Base-by-base conservation (phyloP, 257 asterid genomes). In the Penstemon newberryi region DNA sequence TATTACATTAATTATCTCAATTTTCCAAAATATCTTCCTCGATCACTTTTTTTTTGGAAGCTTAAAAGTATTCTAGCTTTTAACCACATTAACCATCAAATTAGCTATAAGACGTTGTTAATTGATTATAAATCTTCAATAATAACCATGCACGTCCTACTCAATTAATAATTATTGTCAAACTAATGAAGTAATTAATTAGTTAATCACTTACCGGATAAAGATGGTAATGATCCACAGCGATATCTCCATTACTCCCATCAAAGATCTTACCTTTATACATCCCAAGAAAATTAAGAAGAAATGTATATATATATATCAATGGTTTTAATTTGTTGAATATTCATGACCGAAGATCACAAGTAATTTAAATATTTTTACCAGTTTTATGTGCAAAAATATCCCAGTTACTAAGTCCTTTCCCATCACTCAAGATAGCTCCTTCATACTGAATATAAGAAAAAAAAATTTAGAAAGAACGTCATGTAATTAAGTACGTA, bases 341-440 rank as follows among this genome's bases (percentile, higher is more conserved):
- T 15, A 15, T 15, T 51, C 46, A 12, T 25, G 33, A 25, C 33
- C 33, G 33, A 25, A 25, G 33, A 25, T 25, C 33, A 25, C 2
- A 25, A 25, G 33, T 25, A 1, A 0, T 0, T 18, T 5, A 49
- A 60, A 10, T 5, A 1, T 25, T 25, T 15, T 66, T 51, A 83
- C 88, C 88, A 7, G 64, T 33, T 63, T 37, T 69, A 44, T 80
- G 88, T 61, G 82, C 71, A 60, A 83, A 83, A 54, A 49, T 65
- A 43, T 83, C 88, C 88, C 85, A 83, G 77, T 83, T 80, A 59
- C 70, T 83, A 25, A 75, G 66, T 11, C 88, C 85, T 71, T 83
- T 83, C 36, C 88, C 88, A 75, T 80, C 82, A 42, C 57, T 54
- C 53, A 65, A 62, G 40, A 53, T 55, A 53, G 83, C 85, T 62